Evolutionary conservation across 768 basidiomycete species (phyloP).

Genomic region (Suillus lakei): DNA sequence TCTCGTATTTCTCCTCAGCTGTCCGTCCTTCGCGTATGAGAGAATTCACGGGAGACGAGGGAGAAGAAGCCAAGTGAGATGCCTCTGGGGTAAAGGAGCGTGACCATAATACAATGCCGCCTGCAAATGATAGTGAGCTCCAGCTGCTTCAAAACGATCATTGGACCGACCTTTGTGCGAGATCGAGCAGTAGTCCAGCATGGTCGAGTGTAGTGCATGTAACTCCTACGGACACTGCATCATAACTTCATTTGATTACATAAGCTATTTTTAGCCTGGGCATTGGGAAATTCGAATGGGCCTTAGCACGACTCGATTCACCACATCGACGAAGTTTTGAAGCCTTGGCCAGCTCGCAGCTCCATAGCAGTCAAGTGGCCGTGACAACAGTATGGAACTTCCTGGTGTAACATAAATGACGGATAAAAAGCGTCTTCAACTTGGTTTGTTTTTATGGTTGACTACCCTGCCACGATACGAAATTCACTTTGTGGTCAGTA

Average conservation of each 20-base stretch:
- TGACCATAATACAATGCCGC: slow-evolving; percentile 94
- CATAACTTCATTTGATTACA: not conserved
- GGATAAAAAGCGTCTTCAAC: not conserved
- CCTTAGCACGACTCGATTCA: not conserved
- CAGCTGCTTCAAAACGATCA: not conserved
- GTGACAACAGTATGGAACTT: not conserved
- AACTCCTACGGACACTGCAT: not conserved
- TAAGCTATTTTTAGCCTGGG: not conserved
- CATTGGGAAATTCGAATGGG: not conserved
- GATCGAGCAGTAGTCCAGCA: slow-evolving; percentile 97
- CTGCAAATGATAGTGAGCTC: slow-evolving; percentile 43
- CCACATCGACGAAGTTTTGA: not conserved
- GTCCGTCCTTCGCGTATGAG: slow-evolving; percentile 88
- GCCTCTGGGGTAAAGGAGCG: slow-evolving; percentile 92
- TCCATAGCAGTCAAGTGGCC: not conserved
- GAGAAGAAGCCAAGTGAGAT: slow-evolving; percentile 65
- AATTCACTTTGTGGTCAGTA: not conserved
- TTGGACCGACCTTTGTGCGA: slow-evolving; percentile 77
- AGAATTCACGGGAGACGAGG: slow-evolving; percentile 84
- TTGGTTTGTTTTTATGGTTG: not conserved
- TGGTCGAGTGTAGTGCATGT: slow-evolving; percentile 32
- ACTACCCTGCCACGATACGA: not conserved
- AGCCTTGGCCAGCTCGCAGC: not conserved
- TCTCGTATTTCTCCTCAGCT: slow-evolving; percentile 85
- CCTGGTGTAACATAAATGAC: not conserved